Conservation (phyloP, 495 filamentous ascomycete species). For the Hypoxylon trugodes region DNA sequence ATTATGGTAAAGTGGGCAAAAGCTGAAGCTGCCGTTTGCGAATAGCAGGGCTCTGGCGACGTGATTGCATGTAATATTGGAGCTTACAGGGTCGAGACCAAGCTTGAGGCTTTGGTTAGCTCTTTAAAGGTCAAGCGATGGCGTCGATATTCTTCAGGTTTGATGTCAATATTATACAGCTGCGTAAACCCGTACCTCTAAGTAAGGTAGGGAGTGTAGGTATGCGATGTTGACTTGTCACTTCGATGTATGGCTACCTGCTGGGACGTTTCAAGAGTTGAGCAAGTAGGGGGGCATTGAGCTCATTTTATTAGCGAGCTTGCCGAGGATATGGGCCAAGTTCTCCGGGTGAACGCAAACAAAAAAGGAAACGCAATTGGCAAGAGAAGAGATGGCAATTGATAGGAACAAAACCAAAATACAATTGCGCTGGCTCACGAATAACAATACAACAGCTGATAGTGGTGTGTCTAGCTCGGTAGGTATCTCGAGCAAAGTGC, state of each 20-base stretch:
- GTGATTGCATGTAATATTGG: conserved; percentile 36
- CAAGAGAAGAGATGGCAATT: conserved; percentile 18
- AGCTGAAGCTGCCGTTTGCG: conserved; percentile 25
- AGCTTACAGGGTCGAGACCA: conserved; percentile 32
- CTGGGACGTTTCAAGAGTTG: conserved; percentile 6
- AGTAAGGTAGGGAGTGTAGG: conserved; percentile 16
- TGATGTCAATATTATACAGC: conserved; percentile 34
- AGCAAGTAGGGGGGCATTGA: background rate
- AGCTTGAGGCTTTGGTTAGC: conserved; percentile 11
- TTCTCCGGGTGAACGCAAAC: conserved; percentile 6
- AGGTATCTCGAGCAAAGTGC: background rate
- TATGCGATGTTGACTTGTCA: conserved; percentile 33
- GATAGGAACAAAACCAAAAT: conserved; percentile 18
- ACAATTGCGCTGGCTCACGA: conserved; percentile 6
- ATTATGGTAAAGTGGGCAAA: conserved; percentile 20
- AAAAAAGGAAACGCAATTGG: conserved; percentile 4
- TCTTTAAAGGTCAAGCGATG: conserved; percentile 17
- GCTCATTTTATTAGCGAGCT: conserved; percentile 28
- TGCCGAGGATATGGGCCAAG: conserved; percentile 23
- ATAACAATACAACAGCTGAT: conserved; percentile 29
- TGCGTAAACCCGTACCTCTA: conserved; percentile 12
- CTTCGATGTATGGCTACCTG: conserved; percentile 13
- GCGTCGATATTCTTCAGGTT: conserved; percentile 32
- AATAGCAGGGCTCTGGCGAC: conserved; percentile 32
- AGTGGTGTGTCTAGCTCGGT: conserved; percentile 24